Evolutionary conservation across 225 moss, liverwort and hornwort genomes (phyloP).

Genomic region (Neckera pumila): DNA sequence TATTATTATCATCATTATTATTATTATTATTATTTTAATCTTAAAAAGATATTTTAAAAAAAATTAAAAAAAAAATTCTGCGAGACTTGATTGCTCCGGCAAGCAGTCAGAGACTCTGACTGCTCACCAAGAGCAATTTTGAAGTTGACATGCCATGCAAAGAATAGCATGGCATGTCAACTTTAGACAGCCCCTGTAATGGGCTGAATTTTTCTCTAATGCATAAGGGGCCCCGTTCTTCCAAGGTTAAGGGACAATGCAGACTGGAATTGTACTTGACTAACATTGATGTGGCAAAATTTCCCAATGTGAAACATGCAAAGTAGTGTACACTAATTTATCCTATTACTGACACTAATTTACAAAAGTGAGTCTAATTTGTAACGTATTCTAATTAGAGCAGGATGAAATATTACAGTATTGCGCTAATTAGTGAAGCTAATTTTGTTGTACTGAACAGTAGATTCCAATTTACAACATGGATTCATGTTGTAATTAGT

Average conservation of each 20-base stretch:
- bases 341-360: not conserved
- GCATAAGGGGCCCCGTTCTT: too few relatives aligned
- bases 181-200: too few relatives aligned
- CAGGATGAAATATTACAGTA: not conserved
- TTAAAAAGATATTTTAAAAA: too few relatives aligned
- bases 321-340: not conserved
- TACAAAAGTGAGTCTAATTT: not conserved
- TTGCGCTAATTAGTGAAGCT: not conserved
- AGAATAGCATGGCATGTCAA: too few relatives aligned
- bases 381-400: not conserved
- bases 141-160: too few relatives aligned
- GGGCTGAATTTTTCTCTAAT: too few relatives aligned
- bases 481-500: slow-evolving; percentile 43
- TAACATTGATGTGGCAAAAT: slow-evolving; percentile 20
- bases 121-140: too few relatives aligned
- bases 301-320: slow-evolving; percentile 5
- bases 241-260: not conserved
- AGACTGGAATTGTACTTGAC: not conserved
- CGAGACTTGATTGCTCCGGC: too few relatives aligned
- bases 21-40: too few relatives aligned
- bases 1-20: too few relatives aligned
- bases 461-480: not conserved
- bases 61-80: too few relatives aligned
- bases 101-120: too few relatives aligned
- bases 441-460: not conserved